These are phyloP conservation scores for Emmonsiellopsis sp. DNA, from an alignment of 2,329 filamentous ascomycete species.

Conservation along the genomic window DNA sequence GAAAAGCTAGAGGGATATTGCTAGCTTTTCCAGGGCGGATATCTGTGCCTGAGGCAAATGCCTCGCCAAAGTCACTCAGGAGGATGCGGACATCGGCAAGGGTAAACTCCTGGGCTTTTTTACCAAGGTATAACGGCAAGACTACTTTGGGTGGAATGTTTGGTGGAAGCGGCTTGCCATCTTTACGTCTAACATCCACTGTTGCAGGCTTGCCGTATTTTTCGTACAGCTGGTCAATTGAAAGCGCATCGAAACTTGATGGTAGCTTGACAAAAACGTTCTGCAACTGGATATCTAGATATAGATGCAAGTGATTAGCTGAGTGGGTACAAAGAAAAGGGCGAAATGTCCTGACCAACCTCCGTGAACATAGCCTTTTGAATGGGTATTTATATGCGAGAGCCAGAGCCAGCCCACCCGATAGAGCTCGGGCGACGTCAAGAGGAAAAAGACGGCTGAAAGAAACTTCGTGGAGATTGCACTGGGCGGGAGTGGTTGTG, in stretches of 20 bases:
- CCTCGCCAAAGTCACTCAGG: constrained; percentile 24
- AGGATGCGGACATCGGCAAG: constrained; percentile 18
- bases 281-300: constrained; percentile 16
- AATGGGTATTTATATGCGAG: constrained; percentile 13
- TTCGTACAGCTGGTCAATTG: constrained; percentile 16
- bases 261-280: constrained; percentile 13
- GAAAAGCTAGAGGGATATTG: constrained; percentile 13
- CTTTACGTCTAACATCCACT: constrained; percentile 8
- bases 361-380: constrained; percentile 17
- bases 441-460: constrained; percentile 11
- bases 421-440: constrained; percentile 12
- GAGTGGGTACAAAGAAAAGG: neutral
- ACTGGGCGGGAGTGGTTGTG: constrained; percentile 12
- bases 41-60: constrained; percentile 17
- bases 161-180: constrained; percentile 14
- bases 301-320: neutral
- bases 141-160: constrained; percentile 14
- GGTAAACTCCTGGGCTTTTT: constrained; percentile 16
- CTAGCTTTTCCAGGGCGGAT: constrained; percentile 15
- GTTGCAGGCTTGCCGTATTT: constrained; percentile 17
- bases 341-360: constrained; percentile 7
- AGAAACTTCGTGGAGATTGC: constrained; percentile 15
- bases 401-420: constrained; percentile 11
- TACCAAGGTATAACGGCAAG: constrained; percentile 13
- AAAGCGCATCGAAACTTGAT: constrained; percentile 11